These are phyloP conservation scores for Dryas integrifolia DNA, from an alignment of 331 rosid species.

Conservation along the genomic window DNA sequence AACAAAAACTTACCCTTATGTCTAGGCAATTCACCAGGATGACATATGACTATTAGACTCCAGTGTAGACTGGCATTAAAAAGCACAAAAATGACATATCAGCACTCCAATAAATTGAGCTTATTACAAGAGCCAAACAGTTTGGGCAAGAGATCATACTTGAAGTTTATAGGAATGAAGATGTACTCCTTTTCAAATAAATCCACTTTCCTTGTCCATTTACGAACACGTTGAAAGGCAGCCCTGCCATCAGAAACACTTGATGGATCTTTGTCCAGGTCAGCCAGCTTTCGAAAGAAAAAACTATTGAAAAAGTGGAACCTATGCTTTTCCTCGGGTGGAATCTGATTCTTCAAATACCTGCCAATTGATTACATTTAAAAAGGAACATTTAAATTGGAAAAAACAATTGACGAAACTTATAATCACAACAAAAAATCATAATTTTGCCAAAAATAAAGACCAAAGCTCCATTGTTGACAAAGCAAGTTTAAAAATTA, in stretches of 20 bases:
- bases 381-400: background rate
- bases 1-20: constrained; percentile 51
- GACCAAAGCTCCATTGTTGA: background rate
- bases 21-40: constrained; percentile 77
- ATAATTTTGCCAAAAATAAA: background rate
- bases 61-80: constrained; percentile 74
- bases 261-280: constrained; percentile 94
- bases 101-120: constrained; percentile 33
- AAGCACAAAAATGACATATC: constrained; percentile 29
- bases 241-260: constrained; percentile 86
- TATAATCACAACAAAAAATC: background rate
- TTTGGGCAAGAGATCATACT: constrained; percentile 43
- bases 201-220: constrained; percentile 93
- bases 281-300: constrained; percentile 94
- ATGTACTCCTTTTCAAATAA: constrained; percentile 83
- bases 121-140: constrained; percentile 18
- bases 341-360: constrained; percentile 76
- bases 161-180: constrained; percentile 94
- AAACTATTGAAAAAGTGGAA: constrained; percentile 92
- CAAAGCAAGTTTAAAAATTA: background rate
- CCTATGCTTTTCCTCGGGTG: constrained; percentile 59
- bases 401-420: background rate
- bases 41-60: constrained; percentile 90
- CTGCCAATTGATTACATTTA: constrained; percentile 39
- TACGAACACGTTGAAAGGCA: constrained; percentile 91